phyloP scores from a whole-genome alignment of 2,329 filamentous ascomycete genomes.

The Scytalidium sp. region DNA sequence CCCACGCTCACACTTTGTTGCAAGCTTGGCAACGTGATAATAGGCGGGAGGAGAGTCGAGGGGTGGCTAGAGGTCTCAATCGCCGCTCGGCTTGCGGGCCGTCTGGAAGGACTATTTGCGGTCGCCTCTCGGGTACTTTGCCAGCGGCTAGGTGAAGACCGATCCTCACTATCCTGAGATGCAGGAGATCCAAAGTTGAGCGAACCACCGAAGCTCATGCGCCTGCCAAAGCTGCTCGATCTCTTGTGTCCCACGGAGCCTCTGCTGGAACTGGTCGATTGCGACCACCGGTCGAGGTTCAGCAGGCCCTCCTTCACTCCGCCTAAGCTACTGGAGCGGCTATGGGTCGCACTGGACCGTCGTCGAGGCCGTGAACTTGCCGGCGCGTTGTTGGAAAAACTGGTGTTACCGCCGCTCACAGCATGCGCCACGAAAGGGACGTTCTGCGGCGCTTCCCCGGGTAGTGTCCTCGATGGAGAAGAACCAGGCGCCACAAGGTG shows the following conservation, averaged over 20 bases:
- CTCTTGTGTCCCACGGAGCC: slow-evolving; percentile 31
- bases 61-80: slow-evolving; percentile 9
- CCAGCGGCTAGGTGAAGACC: slow-evolving; percentile 18
- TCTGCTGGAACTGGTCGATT: slow-evolving; percentile 48
- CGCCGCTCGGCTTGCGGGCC: slow-evolving; percentile 9
- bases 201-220: slow-evolving; percentile 24
- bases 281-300: slow-evolving; percentile 51
- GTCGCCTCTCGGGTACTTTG: slow-evolving; percentile 21
- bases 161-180: background rate
- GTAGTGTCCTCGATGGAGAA: slow-evolving; percentile 1
- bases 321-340: slow-evolving; percentile 34
- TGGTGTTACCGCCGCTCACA: background rate
- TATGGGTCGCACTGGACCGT: slow-evolving; percentile 20
- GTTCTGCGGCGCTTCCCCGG: background rate
- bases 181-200: slow-evolving; percentile 9
- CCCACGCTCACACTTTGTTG: slow-evolving; percentile 18
- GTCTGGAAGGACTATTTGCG: slow-evolving; percentile 15
- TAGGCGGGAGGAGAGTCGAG: slow-evolving; percentile 21
- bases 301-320: slow-evolving; percentile 41
- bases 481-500: slow-evolving; percentile 2
- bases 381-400: slow-evolving; percentile 9
- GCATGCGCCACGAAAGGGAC: background rate
- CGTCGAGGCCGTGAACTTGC: slow-evolving; percentile 14
- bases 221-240: slow-evolving; percentile 12
- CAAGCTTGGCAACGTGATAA: slow-evolving; percentile 24